Percentiles rank a stretch among this genome's conserved stretches.
Conservation (phyloP, 2,329 filamentous ascomycete species). For the Tolypocladium tropicale region DNA sequence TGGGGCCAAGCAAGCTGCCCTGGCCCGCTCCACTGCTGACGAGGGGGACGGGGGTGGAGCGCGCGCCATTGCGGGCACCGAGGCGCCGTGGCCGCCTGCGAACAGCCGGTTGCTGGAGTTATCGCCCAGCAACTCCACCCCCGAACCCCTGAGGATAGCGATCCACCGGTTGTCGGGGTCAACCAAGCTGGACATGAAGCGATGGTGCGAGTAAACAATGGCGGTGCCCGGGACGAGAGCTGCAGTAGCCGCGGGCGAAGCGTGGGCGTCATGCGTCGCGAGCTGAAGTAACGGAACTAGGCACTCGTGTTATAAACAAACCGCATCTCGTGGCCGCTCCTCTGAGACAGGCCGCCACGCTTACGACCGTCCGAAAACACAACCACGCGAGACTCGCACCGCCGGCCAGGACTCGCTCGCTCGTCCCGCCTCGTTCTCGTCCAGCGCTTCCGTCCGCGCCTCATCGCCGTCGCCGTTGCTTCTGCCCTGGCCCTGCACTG, state of each 20-base stretch:
- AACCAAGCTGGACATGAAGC: neutral
- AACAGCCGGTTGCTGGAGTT: neutral
- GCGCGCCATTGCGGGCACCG: neutral
- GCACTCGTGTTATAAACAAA: too few relatives aligned
- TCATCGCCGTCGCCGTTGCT: neutral
- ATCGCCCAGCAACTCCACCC: neutral
- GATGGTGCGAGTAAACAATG: neutral
- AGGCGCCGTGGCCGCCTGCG: too few relatives aligned
- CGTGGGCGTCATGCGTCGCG: neutral
- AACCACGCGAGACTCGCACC: neutral
- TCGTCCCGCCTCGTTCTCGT: too few relatives aligned
- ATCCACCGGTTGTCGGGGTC: neutral
- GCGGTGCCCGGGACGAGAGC: neutral
- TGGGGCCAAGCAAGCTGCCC: neutral
- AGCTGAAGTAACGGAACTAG: too few relatives aligned
- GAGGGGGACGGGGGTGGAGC: neutral
- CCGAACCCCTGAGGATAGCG: neutral
- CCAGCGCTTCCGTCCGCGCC: neutral
- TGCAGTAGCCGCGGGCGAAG: neutral
- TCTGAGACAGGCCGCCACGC: neutral
- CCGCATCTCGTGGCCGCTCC: neutral
- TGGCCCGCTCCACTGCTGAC: neutral
- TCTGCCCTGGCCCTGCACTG: neutral
- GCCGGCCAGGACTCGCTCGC: neutral
- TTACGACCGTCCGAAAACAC: neutral